Evolutionary conservation across 2,329 filamentous ascomycete species (phyloP).

Genomic region (Chrysoporthe puriensis): DNA sequence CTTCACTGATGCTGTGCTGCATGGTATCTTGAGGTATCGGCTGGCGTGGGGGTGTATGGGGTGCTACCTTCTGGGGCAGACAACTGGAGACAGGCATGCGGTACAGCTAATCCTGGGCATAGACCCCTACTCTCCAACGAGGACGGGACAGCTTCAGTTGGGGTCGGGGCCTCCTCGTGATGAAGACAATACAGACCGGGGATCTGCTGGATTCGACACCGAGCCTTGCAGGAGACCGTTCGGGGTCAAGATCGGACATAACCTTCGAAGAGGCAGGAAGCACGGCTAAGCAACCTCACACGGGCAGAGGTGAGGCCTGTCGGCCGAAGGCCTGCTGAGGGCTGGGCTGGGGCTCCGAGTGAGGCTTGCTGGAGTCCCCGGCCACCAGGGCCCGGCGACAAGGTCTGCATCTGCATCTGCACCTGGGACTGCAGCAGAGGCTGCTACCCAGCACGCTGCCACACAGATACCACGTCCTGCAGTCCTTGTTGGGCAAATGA

Average conservation of each 20-base stretch:
- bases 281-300: background rate
- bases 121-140: conserved; percentile 8
- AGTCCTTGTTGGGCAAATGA: background rate
- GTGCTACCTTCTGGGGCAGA: conserved; percentile 6
- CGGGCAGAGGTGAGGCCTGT: too few relatives aligned
- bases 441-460: background rate
- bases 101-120: background rate
- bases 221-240: background rate
- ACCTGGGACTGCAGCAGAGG: background rate
- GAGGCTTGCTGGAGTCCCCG: background rate
- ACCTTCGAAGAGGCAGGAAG: background rate
- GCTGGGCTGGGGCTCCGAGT: background rate
- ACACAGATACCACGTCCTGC: background rate
- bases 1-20: background rate
- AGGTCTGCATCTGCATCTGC: background rate
- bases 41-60: background rate
- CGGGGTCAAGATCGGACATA: background rate
- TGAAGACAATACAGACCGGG: background rate
- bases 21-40: background rate
- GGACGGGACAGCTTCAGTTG: background rate
- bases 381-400: background rate
- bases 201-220: background rate
- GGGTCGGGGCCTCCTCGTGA: background rate
- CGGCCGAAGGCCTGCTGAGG: background rate
- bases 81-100: background rate